Percentiles rank a stretch among this genome's conserved stretches.
These are phyloP conservation scores for Neurospora sp. DNA, from an alignment of 495 filamentous ascomycete species.

Conservation along the genomic window DNA sequence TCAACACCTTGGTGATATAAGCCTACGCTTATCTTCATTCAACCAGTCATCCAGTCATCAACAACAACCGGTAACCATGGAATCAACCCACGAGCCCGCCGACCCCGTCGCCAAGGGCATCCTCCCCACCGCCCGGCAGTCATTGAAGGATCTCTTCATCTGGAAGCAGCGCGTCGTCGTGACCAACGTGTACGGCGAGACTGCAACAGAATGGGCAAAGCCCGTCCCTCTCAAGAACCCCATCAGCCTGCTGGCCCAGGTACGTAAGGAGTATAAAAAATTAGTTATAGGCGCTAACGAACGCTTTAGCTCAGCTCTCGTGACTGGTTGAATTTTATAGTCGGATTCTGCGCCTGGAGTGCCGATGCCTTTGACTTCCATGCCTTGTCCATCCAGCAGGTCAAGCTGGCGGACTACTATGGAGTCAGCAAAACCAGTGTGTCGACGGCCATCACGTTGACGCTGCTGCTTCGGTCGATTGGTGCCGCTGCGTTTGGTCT, in stretches of 20 bases:
- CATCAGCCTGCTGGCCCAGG: constrained; percentile 46
- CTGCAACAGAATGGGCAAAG: constrained; percentile 46
- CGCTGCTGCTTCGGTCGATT: constrained; percentile 57
- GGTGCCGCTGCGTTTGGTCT: constrained; percentile 64
- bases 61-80: constrained; percentile 3
- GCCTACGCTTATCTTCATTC: not conserved
- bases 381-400: constrained; percentile 59
- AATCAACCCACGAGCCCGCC: constrained; percentile 35
- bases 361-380: constrained; percentile 73
- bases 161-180: constrained; percentile 59
- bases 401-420: constrained; percentile 59
- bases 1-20: not conserved
- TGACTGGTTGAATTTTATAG: constrained; percentile 57
- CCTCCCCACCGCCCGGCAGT: constrained; percentile 47
- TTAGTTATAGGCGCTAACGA: too few relatives aligned
- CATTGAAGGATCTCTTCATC: constrained; percentile 50
- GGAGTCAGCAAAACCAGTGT: constrained; percentile 54
- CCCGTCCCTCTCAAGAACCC: constrained; percentile 52
- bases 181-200: constrained; percentile 46
- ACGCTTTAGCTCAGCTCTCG: too few relatives aligned
- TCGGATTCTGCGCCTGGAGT: constrained; percentile 54
- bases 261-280: too few relatives aligned
- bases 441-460: constrained; percentile 63
- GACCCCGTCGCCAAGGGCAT: constrained; percentile 51
- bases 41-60: not conserved